Base-by-base conservation (phyloP, 2,329 filamentous ascomycete genomes). In the Coniochaeta sp. region DNA sequence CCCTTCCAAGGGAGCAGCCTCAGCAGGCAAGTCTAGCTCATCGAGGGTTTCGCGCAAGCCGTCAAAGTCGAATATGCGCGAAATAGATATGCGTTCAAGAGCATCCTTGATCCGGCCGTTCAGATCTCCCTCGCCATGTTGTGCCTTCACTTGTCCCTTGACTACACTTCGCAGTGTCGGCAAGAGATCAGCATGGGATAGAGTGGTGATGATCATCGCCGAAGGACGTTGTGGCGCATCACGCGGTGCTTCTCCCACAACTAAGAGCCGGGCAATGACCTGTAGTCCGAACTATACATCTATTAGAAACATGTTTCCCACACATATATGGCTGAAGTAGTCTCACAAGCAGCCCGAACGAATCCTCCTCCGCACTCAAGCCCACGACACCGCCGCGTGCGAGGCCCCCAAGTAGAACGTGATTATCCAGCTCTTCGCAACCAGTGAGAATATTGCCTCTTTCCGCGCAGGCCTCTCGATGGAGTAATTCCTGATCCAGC, bases 21-120 rank as follows among this genome's bases (percentile, higher is more conserved):
- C 31, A 17, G 57, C 62, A 28, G 26, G 36, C 4, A 59, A 58
- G 14, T 78, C 75, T 38, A 85, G 64, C 64, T 87, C 85, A 1
- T 68, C 70, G 36, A 87, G 65, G 1, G 82, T 82, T 67, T 87
- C 82, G 76, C 76, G 79, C 19, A 87, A 65, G 0, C 85, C 85
- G 54, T 85, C 77, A 12, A 84, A 64, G 62, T 86, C 83, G 64
- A 87, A 87, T 1, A 87, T 77, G 26, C 81, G 75, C 26, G 81
- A 81, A 31, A 87, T 74, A 34, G 79, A 76, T 4, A 86, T 78
- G 54, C 74, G 73, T 54, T 81, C 79, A 3, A 88, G 71, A 60
- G 73, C 76, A 2, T 67, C 64, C 58, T 68, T 73, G 31, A 76
- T 66, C 34, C 67, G 67, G 8, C 33, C 59, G 2, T 63, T 63